These are phyloP conservation scores for Isatis tinctoria DNA, from an alignment of 345 rosid species.

Conservation along the genomic window DNA sequence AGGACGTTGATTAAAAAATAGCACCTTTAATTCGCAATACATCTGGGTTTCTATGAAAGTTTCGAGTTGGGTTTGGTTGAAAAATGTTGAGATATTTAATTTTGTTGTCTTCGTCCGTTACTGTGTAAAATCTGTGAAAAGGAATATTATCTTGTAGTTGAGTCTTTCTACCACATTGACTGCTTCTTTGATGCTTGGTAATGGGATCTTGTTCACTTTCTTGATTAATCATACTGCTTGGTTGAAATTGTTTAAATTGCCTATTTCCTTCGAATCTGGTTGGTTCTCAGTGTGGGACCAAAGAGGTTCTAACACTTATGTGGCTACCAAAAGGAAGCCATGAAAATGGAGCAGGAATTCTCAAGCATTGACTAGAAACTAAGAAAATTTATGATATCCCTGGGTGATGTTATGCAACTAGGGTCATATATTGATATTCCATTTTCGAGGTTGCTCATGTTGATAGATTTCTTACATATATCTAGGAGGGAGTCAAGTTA, in stretches of 20 bases:
- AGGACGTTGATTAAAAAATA: not conserved
- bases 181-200: not conserved
- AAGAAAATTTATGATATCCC: not conserved
- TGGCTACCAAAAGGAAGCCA: not conserved
- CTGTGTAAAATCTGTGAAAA: slow-evolving; percentile 5
- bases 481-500: slow-evolving; percentile 81
- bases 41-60: not conserved
- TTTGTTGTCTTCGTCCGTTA: not conserved
- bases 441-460: not conserved
- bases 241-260: not conserved
- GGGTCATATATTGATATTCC: not conserved
- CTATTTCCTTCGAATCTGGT: not conserved
- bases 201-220: not conserved
- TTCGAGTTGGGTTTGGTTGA: not conserved
- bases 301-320: not conserved
- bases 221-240: not conserved
- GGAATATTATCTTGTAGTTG: not conserved
- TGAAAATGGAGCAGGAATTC: not conserved
- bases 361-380: not conserved
- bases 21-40: not conserved
- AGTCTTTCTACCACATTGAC: not conserved
- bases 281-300: not conserved
- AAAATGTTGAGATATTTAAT: not conserved
- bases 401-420: not conserved
- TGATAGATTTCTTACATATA: slow-evolving; percentile 1